Percentiles rank a stretch among this genome's conserved stretches.
These are phyloP conservation scores for Daldinia grandis DNA, from an alignment of 495 filamentous ascomycete genomes.

Conservation along the genomic window DNA sequence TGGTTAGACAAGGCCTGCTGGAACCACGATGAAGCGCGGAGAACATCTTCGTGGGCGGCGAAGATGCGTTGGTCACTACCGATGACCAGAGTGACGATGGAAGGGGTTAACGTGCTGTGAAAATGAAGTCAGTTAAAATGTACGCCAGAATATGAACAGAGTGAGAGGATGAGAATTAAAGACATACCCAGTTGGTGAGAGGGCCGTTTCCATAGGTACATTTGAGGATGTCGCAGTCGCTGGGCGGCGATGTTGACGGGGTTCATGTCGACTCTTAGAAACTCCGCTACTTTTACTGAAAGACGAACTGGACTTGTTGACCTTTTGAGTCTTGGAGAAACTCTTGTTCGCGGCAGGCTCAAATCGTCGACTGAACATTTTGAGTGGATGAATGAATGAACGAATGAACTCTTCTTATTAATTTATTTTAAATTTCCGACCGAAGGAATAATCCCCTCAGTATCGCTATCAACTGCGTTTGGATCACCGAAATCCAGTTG, in stretches of 20 bases:
- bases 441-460: conserved; percentile 11
- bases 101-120: conserved; percentile 66
- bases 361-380: conserved; percentile 56
- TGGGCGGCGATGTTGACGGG: conserved; percentile 50
- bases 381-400: conserved; percentile 33
- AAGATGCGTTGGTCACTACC: conserved; percentile 84
- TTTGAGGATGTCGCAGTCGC: conserved; percentile 47
- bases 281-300: conserved; percentile 57
- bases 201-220: conserved; percentile 26
- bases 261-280: conserved; percentile 55
- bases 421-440: conserved; percentile 14
- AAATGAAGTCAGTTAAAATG: conserved; percentile 10
- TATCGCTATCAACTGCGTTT: conserved; percentile 2
- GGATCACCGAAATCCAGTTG: neutral
- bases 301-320: conserved; percentile 54
- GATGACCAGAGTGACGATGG: conserved; percentile 81
- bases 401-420: conserved; percentile 8
- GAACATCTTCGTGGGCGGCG: conserved; percentile 87
- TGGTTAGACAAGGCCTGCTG: conserved; percentile 64
- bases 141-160: neutral
- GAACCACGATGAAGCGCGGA: conserved; percentile 82
- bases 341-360: conserved; percentile 52
- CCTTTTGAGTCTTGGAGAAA: conserved; percentile 54
- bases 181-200: conserved; percentile 49
- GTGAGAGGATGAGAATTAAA: neutral